A percentile compares a stretch with the other conserved stretches of the same genome.
Evolutionary conservation across 345 rosid genomes (phyloP).

Genomic region (Moringa oleifera): DNA sequence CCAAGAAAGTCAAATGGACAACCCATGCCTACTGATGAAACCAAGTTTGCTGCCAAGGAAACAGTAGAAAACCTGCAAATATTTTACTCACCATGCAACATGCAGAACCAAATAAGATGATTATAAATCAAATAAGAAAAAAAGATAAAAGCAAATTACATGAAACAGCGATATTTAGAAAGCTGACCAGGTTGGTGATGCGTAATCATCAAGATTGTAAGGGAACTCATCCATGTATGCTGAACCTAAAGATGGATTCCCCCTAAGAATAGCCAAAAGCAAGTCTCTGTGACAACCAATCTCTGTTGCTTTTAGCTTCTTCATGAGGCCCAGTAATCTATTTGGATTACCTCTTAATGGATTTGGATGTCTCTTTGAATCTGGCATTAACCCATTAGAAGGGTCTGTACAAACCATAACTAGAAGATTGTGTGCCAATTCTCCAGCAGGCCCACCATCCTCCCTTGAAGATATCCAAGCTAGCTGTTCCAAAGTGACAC

Average conservation of each 20-base stretch:
- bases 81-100: constrained; percentile 32
- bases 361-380: constrained; percentile 41
- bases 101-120: constrained; percentile 4
- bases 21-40: constrained; percentile 48
- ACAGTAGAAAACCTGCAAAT: constrained; percentile 75
- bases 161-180: constrained; percentile 14
- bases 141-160: constrained; percentile 6
- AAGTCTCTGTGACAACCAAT: constrained; percentile 64
- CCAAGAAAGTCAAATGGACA: constrained; percentile 53
- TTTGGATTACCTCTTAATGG: constrained; percentile 65
- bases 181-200: constrained; percentile 79
- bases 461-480: constrained; percentile 61
- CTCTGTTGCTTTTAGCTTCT: constrained; percentile 74
- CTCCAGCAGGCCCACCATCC: constrained; percentile 41
- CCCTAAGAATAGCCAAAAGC: constrained; percentile 67
- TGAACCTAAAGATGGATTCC: constrained; percentile 65
- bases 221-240: constrained; percentile 83
- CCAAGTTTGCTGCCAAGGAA: constrained; percentile 77
- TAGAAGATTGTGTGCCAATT: constrained; percentile 67
- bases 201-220: constrained; percentile 74
- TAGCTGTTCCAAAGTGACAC: constrained; percentile 66
- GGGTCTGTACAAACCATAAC: constrained; percentile 77
- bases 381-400: constrained; percentile 83
- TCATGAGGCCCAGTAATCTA: constrained; percentile 74
- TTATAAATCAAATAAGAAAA: constrained; percentile 6